A percentile compares a stretch with the other conserved stretches of the same genome.
Conservation (phyloP, 768 basidiomycete genomes). For the Clitopilus passeckerianus region DNA sequence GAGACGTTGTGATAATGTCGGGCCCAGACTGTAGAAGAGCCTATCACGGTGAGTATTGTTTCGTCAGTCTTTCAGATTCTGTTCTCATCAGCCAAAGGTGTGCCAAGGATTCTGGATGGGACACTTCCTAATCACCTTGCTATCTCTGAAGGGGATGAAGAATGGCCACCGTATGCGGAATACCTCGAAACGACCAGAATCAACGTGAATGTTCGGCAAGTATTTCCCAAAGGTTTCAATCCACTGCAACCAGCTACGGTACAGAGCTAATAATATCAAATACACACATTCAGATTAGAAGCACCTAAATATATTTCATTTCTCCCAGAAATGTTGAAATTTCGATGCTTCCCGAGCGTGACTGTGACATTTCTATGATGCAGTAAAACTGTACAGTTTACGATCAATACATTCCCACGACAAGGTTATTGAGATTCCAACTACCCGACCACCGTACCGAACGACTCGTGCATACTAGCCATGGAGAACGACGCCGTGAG, state of each 20-base stretch:
- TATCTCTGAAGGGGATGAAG: conserved; percentile 20
- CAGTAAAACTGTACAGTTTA: conserved; percentile 30
- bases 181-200: conserved; percentile 72
- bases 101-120: conserved; percentile 83
- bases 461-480: conserved; percentile 15
- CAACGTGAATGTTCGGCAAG: conserved; percentile 90
- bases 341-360: no score
- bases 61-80: not conserved
- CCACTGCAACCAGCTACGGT: conserved; percentile 12
- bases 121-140: conserved; percentile 65
- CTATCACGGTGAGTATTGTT: conserved; percentile 74
- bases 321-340: no score
- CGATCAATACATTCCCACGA: conserved; percentile 26
- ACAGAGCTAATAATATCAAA: not conserved
- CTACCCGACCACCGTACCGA: conserved; percentile 16
- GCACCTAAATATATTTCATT: no score
- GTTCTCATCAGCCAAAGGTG: conserved; percentile 37
- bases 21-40: conserved; percentile 79
- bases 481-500: conserved; percentile 92
- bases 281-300: no score
- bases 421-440: conserved; percentile 13
- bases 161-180: conserved; percentile 58
- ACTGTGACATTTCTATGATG: not conserved
- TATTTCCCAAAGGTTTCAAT: conserved; percentile 70
- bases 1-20: conserved; percentile 92